Evolutionary conservation across 2,329 filamentous ascomycete genomes (phyloP), one percentile per base, ranked within the genome.

Genomic region (Ceratocystis cacaofunesta): DNA sequence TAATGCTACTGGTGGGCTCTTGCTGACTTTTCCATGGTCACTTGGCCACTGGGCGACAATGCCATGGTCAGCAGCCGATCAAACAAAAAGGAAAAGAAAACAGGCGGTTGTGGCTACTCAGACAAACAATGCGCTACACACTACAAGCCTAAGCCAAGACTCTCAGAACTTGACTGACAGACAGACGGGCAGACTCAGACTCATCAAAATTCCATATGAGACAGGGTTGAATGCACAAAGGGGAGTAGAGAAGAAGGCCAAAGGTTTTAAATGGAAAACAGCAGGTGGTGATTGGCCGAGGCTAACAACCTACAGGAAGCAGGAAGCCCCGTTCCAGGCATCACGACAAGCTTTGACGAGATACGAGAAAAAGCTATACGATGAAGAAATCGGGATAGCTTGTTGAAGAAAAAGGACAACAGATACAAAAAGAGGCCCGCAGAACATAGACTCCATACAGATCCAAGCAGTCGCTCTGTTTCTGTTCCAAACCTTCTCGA

Each of bases 61-160:
- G 60, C 32, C 25, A 62, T 62, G 19, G 60, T 62, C 44, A 48
- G 60, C 36, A 62, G 44, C 32, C n/a, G 44, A n/a, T 17, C 44
- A 15, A 62, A 32, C 52, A 58, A 58, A 22, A 58, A 64, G 3
- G 36, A 55, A 25, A 55, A 30, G 25, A 25, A 28, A 79, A 80
- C 22, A 82, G 71, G 0, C 68, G 68, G 44, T 76, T 75, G 63
- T 84, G 83, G 19, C 76, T 72, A 25, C 75, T 70, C 1, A 82
- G 68, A 0, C 82, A 48, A 7, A 19, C 5, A 48, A 17, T 41
- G 10, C 36, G 10, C 36, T 41, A 12, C 36, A 41, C 10, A 41
- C 36, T 41, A 12, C 10, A 41, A 41, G 36, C 36, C 36, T 41
- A 12, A 41, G 10, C 36, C 36, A 41, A 41, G 36, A 41, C 36